Base-by-base conservation (phyloP, 2,329 filamentous ascomycete species). In the Amphichorda felina region DNA sequence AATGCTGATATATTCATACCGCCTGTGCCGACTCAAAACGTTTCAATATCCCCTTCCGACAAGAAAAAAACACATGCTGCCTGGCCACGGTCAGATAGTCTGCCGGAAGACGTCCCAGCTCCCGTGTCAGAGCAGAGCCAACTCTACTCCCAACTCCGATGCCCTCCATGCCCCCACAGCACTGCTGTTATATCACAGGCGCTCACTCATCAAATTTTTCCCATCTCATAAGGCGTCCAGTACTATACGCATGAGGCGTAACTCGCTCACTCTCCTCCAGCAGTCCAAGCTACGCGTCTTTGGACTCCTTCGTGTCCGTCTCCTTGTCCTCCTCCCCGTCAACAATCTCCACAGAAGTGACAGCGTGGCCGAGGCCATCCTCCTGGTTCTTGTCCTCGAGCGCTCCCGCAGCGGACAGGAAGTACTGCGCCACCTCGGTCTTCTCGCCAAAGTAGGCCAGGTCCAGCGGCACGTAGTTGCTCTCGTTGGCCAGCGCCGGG, bases 391-490 rank as follows among this genome's bases (percentile, higher is more conserved):
- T 55, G 4, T 55, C 57, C 49, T 75, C 70, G 9, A 73, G 43
- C 33, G 57, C 57, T 32, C 58, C 59, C 15, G 64, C 61, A 40
- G 65, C 57, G n/a, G 60, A 54, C 30, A 76, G 43, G 48, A 76
- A 76, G 52, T 70, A 75, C 38, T 78, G 68, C 4, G 77, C 75
- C 8, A 82, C 74, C 6, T 75, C 68, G 35, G 65, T 64, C 64
- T 83, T 78, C 46, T 79, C 74, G 43, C 77, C 75, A 45, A 82
- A 68, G 53, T 82, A 75, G 13, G 82, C 82, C 45, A 86, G 64
- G 47, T 86, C 84, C 2, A 87, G 64, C 3, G 82, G 76, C 46
- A 88, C 81, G 48, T 94, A 84, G 19, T 93, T 87, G 33, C 82
- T 82, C 51, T 79, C 75, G 53, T 96, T 96, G 50, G 79, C 79